These are phyloP conservation scores for Apiospora koreana DNA, from an alignment of 2,329 filamentous ascomycete genomes.

Conservation along the genomic window DNA sequence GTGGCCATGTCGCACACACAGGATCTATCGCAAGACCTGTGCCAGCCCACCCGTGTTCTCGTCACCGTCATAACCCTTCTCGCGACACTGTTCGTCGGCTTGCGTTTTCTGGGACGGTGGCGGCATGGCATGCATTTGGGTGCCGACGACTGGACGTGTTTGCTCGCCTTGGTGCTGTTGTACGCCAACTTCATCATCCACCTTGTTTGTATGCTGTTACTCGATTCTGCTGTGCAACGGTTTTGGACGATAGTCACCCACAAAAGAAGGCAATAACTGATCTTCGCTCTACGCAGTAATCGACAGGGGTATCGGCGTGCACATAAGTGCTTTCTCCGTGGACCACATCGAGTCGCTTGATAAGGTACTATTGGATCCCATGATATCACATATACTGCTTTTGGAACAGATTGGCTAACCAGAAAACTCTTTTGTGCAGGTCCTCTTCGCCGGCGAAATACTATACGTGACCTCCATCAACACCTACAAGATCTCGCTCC, in stretches of 20 bases:
- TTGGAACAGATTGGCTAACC: neutral
- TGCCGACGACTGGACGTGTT: neutral
- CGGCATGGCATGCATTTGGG: neutral
- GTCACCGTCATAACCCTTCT: neutral
- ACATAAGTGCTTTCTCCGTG: neutral
- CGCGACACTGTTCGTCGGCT: neutral
- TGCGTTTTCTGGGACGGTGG: neutral
- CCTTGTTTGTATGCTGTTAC: neutral
- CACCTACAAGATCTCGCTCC: constrained; percentile 12
- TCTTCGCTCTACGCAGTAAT: neutral
- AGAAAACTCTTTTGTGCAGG: neutral
- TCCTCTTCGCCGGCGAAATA: neutral
- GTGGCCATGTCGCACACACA: neutral
- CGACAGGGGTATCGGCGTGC: neutral
- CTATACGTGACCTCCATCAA: constrained; percentile 1
- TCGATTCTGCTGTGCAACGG: no score
- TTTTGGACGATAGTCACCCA: neutral
- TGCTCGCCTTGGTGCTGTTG: neutral
- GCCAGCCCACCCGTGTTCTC: neutral
- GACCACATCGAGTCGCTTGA: neutral
- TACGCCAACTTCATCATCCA: neutral
- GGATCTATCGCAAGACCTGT: neutral
- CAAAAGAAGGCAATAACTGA: neutral
- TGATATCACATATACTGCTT: no score
- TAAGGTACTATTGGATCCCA: neutral